phyloP scores from a whole-genome alignment of 306 rosid genomes.

The Lagenaria siceraria region DNA sequence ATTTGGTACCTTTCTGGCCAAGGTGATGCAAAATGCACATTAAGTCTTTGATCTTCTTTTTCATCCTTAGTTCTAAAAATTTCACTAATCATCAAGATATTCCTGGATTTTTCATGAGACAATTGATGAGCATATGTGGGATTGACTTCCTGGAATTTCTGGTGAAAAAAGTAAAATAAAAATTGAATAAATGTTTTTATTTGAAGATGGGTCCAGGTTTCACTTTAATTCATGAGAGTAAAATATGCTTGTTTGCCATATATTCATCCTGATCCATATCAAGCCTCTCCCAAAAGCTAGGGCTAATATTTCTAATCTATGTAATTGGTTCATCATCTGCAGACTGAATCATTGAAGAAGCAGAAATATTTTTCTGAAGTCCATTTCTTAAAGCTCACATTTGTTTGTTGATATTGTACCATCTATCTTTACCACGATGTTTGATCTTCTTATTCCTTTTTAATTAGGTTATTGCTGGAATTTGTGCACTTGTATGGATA shows the following conservation, averaged over 20 bases:
- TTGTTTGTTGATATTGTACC: background rate
- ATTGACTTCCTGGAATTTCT: background rate
- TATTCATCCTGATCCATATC: background rate
- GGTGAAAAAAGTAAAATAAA: background rate
- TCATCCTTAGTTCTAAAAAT: background rate
- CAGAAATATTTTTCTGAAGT: background rate
- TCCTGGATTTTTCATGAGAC: background rate
- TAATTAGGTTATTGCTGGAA: constrained; percentile 90
- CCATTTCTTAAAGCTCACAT: background rate
- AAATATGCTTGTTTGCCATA: background rate
- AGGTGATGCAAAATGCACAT: constrained; percentile 34
- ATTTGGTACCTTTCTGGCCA: constrained; percentile 90
- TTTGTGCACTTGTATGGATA: constrained; percentile 86
- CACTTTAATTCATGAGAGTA: background rate
- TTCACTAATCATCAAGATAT: background rate
- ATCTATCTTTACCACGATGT: background rate
- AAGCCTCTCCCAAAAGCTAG: background rate
- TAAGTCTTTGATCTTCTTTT: constrained; percentile 8
- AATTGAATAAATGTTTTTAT: background rate
- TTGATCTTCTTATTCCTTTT: background rate
- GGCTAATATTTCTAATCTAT: background rate
- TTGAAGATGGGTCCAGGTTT: background rate
- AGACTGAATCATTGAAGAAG: background rate
- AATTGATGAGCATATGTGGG: background rate
- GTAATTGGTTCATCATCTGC: background rate